Base-by-base conservation (phyloP, 306 rosid species). In the Ochetophila trinervis region DNA sequence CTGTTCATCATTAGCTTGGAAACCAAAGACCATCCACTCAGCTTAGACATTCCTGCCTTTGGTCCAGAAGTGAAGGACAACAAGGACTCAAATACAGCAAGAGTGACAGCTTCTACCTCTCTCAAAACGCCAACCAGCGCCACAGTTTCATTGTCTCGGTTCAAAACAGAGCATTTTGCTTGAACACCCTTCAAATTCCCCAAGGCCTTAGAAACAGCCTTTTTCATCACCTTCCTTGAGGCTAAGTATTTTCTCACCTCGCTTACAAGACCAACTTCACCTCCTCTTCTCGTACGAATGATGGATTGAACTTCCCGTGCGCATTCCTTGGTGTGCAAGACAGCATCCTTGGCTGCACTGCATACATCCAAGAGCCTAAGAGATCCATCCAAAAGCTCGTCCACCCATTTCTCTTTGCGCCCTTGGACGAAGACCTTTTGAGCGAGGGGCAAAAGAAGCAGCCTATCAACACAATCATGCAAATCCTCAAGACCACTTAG, bases 291-390 rank as follows among this genome's bases (percentile, higher is more conserved):
- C 59, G 86, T 64, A 8, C 88, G 79, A 62, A 78, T 78, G 49
- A 73, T 74, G 5, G 82, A 84, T 62, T 78, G 86, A 15, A 84
- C 74, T 47, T 84, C 82, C 0, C 83, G 75, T 1, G 70, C 76
- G n/a, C 79, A 80, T 27, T 78, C 88, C 64, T 72, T 84, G 49
- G 88, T 84, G 67, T 84, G 88, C 9, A 84, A 54, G 37, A 78
- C 61, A 18, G 81, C 74, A 60, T 84, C 88, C 57, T 84, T 83
- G 35, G 84, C 81, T 7, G 79, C 69, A 10, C 76, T 80, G 60
- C 88, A 84, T 40, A 66, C 49, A 44, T 47, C 63, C 67, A 48
- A 37, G 14, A 71, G 67, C 74, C 67, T 70, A 12, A 84, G 86
- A 24, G 83, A 84, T 32, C 82, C 81, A 53, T 84, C 84, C 50